phyloP scores from a whole-genome alignment of 345 rosid genomes.

The Lumnitzera littorea region DNA sequence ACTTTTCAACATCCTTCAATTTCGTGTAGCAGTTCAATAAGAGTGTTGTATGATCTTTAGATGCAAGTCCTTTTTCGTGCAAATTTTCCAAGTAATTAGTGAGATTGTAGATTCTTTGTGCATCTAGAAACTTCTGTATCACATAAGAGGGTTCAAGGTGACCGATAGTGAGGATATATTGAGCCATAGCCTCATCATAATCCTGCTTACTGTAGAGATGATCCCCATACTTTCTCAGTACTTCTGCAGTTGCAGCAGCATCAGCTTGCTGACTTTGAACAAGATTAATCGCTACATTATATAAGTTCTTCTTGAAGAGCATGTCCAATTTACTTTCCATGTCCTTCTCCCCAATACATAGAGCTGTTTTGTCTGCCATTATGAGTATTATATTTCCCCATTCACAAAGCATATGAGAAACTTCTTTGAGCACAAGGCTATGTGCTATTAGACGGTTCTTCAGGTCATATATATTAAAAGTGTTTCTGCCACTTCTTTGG shows the following conservation, averaged over 20 bases:
- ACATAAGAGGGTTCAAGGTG: constrained; percentile 98
- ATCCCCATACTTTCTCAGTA: constrained; percentile 92
- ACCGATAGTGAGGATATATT: constrained; percentile 87
- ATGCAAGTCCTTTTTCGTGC: constrained; percentile 95
- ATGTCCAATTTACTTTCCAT: constrained; percentile 99
- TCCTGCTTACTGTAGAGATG: constrained; percentile 94
- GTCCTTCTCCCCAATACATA: constrained; percentile 93
- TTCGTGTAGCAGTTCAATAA: constrained; percentile 94
- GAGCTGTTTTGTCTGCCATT: constrained; percentile 54
- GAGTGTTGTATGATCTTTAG: constrained; percentile 98
- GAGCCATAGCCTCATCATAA: constrained; percentile 93
- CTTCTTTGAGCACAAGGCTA: constrained; percentile 70
- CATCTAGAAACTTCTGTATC: constrained; percentile 96
- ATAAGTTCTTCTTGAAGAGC: constrained; percentile 94
- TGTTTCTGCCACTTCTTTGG: constrained; percentile 64
- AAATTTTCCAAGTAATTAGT: constrained; percentile 92
- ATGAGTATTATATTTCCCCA: constrained; percentile 93
- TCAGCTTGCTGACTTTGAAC: constrained; percentile 98
- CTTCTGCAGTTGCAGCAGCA: constrained; percentile 99
- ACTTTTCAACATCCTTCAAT: constrained; percentile 90
- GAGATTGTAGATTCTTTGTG: constrained; percentile 96
- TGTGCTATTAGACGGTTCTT: constrained; percentile 88
- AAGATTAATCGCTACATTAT: constrained; percentile 91
- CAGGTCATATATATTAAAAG: constrained; percentile 83
- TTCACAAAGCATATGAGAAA: constrained; percentile 92